A percentile compares a stretch with the other conserved stretches of the same genome.
phyloP scores from a whole-genome alignment of 805 yeast genomes.

The Candida sphagnicola region DNA sequence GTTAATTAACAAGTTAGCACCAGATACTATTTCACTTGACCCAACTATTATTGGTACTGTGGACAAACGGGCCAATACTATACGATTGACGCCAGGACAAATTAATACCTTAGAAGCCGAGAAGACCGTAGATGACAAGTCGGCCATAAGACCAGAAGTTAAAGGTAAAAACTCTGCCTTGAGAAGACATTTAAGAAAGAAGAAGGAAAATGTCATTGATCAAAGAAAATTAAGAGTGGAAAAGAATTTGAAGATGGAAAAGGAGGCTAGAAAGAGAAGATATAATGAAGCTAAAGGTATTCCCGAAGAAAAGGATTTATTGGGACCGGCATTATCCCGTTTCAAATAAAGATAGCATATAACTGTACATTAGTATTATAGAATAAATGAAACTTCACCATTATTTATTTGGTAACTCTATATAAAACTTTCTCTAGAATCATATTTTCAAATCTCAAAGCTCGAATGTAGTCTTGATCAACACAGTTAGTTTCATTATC shows the following conservation, averaged over 20 bases:
- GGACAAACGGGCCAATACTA: constrained; percentile 60
- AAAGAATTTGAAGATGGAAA: constrained; percentile 69
- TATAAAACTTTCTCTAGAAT: constrained; percentile 15
- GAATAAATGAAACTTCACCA: not conserved
- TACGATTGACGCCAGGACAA: constrained; percentile 63
- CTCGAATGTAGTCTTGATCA: constrained; percentile 12
- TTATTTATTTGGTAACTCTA: constrained; percentile 4
- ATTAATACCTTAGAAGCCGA: constrained; percentile 42
- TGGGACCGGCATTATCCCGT: constrained; percentile 48
- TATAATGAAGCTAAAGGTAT: constrained; percentile 42
- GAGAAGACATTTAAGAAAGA: constrained; percentile 76
- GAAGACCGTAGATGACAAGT: constrained; percentile 33
- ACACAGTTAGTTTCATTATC: constrained; percentile 6
- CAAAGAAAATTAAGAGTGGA: constrained; percentile 78
- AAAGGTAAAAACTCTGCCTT: constrained; percentile 81
- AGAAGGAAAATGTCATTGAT: constrained; percentile 79
- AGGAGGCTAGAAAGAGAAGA: constrained; percentile 58
- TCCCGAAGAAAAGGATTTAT: constrained; percentile 49
- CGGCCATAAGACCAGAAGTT: constrained; percentile 62
- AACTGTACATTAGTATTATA: not conserved
- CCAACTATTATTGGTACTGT: constrained; percentile 85
- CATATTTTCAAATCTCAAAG: constrained; percentile 21
- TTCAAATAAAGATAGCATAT: constrained; percentile 28
- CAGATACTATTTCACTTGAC: constrained; percentile 90
- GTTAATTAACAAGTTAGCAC: constrained; percentile 80